Conservation (phyloP, 345 rosid species). For the Camelina sativa region DNA sequence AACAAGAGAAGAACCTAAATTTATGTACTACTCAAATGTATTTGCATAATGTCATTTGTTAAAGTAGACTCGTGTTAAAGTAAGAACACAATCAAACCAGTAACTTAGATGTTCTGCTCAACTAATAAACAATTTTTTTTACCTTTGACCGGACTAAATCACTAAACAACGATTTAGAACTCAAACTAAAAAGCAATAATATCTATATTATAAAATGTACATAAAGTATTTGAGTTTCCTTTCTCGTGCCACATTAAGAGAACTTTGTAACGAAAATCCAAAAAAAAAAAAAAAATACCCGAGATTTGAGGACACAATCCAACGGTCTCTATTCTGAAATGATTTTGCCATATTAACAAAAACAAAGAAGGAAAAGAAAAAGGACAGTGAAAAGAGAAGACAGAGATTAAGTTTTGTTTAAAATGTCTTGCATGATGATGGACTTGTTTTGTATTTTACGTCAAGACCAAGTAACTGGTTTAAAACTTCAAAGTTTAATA, state of each 20-base stretch:
- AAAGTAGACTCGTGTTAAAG: too few relatives aligned
- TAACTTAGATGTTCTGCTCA: too few relatives aligned
- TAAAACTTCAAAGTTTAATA: slow-evolving; percentile 31
- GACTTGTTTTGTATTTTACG: slow-evolving; percentile 42
- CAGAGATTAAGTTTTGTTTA: slow-evolving; percentile 36
- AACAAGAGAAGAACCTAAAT: slow-evolving; percentile 20
- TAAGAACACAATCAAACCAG: too few relatives aligned
- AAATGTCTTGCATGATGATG: slow-evolving; percentile 29
- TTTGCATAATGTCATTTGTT: background rate
- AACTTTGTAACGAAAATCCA: slow-evolving; percentile 24
- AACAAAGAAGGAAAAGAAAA: slow-evolving; percentile 12
- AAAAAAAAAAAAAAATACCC: background rate
- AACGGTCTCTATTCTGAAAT: slow-evolving; percentile 34
- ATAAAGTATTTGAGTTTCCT: background rate
- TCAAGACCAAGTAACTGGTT: slow-evolving; percentile 35
- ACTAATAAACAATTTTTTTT: background rate
- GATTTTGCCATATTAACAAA: slow-evolving; percentile 14
- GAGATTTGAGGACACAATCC: slow-evolving; percentile 14
- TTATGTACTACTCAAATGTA: background rate
- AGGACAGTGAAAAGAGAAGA: slow-evolving; percentile 44
- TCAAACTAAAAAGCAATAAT: background rate
- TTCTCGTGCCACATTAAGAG: slow-evolving; percentile 31
- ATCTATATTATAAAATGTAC: background rate
- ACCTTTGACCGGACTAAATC: background rate
- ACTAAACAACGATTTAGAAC: background rate